Base-by-base conservation (phyloP, 2,329 filamentous ascomycete species). In the Lojkania enalia region DNA sequence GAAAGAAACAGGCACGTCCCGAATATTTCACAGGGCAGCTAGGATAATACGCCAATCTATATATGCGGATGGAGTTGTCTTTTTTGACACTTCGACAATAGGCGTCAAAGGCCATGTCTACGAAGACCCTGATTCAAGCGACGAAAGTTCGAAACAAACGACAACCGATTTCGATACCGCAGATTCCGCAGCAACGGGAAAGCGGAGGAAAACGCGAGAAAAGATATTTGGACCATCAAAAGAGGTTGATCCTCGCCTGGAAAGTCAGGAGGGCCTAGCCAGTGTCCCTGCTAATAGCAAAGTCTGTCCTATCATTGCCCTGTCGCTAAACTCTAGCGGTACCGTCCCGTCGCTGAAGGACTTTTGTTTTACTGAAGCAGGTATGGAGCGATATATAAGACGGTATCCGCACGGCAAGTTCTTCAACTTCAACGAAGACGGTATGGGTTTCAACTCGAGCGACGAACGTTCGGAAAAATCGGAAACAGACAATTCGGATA, bases 1-100 rank as follows among this genome's bases (percentile, higher is more conserved):
- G 20, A 38, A 35, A 35, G 51, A 52, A 15, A 55, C 52, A 4
- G 60, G 58, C 39, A 51, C 49, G 19, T 54, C 52, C 20, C 61
- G 56, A n/a, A 60, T 68, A 25, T 69, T 66, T 32, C 63, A 67
- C 23, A 44, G 64, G n/a, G 66, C 66, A 7, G 65, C 65, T 11
- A 61, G 61, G 14, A 65, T 68, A 20, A 64, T 69, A 30, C 61
- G 63, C 5, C 57, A 69, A 25, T 64, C 58, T 3, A 64, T 57
- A 7, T 53, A 61, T 14, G 54, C 63, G 2, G 64, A 67, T 32
- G 66, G 66, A n/a, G 62, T 64, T 1, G 55, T 66, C 3, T 68
- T 69, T 43, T 68, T 68, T 14, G 64, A 67, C 32, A 64, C 63
- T 16, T 64, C 64, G 5, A 54, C 62, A 11, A 59, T 61, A 37